Percentiles rank a stretch among this genome's conserved stretches.
phyloP scores from a whole-genome alignment of 106 monocot genomes.

The Cymbidium sinense region DNA sequence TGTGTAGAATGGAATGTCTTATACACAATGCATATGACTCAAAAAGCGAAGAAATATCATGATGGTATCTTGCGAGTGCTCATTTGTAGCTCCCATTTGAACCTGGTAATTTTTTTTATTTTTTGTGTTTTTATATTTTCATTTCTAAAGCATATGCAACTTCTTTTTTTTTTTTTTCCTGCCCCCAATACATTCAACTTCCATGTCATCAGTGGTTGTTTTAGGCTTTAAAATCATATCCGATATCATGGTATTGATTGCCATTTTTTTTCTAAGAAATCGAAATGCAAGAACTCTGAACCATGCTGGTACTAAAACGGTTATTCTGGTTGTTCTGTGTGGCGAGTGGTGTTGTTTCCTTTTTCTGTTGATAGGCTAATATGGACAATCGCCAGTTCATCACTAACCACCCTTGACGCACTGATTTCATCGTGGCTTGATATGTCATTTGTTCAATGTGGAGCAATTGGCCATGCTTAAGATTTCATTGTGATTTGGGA shows the following conservation, averaged over 20 bases:
- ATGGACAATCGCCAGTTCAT: not conserved
- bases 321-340: not conserved
- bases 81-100: conserved; percentile 39
- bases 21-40: conserved; percentile 74
- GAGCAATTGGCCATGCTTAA: not conserved
- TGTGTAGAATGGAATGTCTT: conserved; percentile 75
- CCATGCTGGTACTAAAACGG: not conserved
- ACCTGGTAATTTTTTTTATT: conserved; percentile 36
- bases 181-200: not conserved
- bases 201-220: not conserved
- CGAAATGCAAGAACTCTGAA: not conserved
- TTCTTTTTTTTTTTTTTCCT: not conserved
- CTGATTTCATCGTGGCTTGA: not conserved
- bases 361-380: not conserved
- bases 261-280: not conserved
- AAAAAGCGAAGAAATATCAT: conserved; percentile 86
- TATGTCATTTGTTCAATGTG: not conserved
- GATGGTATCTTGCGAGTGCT: conserved; percentile 59
- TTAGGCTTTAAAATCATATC: not conserved
- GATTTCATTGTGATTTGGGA: not conserved
- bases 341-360: not conserved
- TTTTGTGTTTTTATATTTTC: not conserved
- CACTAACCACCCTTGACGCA: not conserved
- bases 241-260: not conserved
- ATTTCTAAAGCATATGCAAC: not conserved